phyloP scores from a whole-genome alignment of 345 rosid species.

The Citrus mangshanensis region DNA sequence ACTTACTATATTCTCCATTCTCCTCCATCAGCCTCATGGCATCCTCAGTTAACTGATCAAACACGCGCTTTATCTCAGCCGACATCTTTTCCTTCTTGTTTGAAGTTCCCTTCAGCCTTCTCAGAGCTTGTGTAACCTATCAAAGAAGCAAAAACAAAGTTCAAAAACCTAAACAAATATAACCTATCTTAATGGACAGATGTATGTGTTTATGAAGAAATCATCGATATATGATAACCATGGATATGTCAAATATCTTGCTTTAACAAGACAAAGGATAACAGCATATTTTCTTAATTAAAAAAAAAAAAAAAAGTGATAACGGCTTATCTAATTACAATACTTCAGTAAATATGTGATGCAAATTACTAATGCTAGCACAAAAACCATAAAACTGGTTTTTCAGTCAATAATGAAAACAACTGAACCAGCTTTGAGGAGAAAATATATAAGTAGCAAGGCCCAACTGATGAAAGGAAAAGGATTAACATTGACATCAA shows the following conservation, averaged over 20 bases:
- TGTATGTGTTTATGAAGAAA: background rate
- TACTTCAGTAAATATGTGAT: background rate
- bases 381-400: background rate
- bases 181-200: background rate
- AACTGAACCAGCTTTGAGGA: background rate
- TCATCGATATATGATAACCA: background rate
- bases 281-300: background rate
- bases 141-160: conserved; percentile 15
- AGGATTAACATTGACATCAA: background rate
- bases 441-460: background rate
- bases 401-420: background rate
- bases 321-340: background rate
- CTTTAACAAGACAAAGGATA: background rate
- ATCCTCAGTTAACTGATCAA: conserved; percentile 98
- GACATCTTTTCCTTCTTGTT: conserved; percentile 87
- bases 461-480: background rate
- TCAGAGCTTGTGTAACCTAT: conserved; percentile 85
- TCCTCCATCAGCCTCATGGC: conserved; percentile 71
- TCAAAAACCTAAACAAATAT: background rate
- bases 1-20: conserved; percentile 88
- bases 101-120: conserved; percentile 84
- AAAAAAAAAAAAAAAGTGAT: background rate
- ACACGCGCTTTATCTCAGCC: conserved; percentile 64
- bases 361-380: background rate
- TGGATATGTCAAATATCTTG: background rate